Base-by-base conservation (phyloP, 2,329 filamentous ascomycete genomes). In the Aureobasidium sp. region DNA sequence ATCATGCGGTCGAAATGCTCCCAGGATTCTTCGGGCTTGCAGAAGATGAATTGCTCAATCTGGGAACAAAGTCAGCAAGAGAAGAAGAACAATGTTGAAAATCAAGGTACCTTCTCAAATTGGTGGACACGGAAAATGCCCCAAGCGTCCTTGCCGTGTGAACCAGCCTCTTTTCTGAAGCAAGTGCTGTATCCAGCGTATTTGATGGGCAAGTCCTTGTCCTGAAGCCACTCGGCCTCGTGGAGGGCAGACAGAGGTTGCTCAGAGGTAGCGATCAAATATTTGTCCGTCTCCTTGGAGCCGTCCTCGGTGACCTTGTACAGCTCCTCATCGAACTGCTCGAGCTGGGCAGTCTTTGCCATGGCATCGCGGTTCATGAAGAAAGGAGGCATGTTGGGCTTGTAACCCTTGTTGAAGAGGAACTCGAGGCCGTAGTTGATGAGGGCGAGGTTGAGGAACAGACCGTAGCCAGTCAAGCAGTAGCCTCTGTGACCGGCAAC, bases 71-170 rank as follows among this genome's bases (percentile, higher is more conserved):
- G 51, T 53, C 10, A 55, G 44, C 37, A 27, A 6, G 40, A 44
- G 19, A 5, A 21, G 12, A 24, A 16, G 3, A 22, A 25, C n/a
- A 6, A 21, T 6, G 4, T 11, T 19, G 11, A 22, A 14, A 12
- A 17, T n/a, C 7, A 19, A 17, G n/a, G 22, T 45, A 82, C 84
- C 80, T 94, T 96, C 70, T 97, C 91, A 65, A 97, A 98, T 70
- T 98, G 91, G 70, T 98, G 93, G 24, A 97, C 90, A 59, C 93
- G 85, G 80, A 96, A 98, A 57, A 97, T 89, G 54, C 93, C 93
- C 93, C 93, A 98, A 1, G 91, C 91, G 68, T 98, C 90, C 67
- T 89, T 86, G 25, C 90, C 86, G 66, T 93, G 91, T 17, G 88
- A 84, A 51, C 93, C 93, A 35, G 93, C 93, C 70, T 98, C 93